Conservation (phyloP, 2,329 filamentous ascomycete species). For the Talaromyces islandicus region DNA sequence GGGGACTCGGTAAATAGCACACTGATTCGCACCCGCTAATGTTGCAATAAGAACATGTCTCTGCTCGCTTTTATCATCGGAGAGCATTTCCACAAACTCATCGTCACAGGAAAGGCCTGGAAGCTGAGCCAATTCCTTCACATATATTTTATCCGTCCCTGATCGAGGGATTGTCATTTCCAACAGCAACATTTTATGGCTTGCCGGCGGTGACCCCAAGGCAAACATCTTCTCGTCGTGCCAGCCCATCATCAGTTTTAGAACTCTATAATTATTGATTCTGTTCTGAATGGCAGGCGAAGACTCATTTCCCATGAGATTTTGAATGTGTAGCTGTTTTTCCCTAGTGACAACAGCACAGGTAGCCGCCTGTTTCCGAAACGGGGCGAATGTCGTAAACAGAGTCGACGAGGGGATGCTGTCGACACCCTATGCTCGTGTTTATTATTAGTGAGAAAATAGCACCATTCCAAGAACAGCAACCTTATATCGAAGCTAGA, state of each 20-base stretch:
- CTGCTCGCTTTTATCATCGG: neutral
- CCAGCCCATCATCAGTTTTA: conserved; percentile 18
- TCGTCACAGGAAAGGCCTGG: conserved; percentile 9
- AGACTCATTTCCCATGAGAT: conserved; percentile 7
- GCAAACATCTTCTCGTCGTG: conserved; percentile 18
- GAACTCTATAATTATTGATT: conserved; percentile 23
- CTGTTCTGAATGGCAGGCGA: conserved; percentile 12
- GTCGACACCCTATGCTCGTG: neutral
- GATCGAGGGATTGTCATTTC: conserved; percentile 14
- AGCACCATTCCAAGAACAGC: neutral
- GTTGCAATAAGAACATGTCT: conserved; percentile 19
- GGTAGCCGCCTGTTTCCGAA: conserved; percentile 13
- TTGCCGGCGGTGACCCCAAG: conserved; percentile 16
- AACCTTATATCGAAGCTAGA: neutral
- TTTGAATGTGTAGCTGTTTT: conserved; percentile 19
- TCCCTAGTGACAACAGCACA: conserved; percentile 22
- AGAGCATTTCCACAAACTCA: conserved; percentile 5
- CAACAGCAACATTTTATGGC: conserved; percentile 18
- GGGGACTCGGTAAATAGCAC: conserved; percentile 18
- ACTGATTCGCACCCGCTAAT: conserved; percentile 15
- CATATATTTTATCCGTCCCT: conserved; percentile 2
- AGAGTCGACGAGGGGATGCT: conserved; percentile 19
- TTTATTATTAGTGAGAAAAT: neutral
- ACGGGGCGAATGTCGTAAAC: conserved; percentile 24
- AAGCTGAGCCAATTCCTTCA: conserved; percentile 1